Conservation (phyloP, 1,284 basidiomycete species). For the Ganoderma meredithae region DNA sequence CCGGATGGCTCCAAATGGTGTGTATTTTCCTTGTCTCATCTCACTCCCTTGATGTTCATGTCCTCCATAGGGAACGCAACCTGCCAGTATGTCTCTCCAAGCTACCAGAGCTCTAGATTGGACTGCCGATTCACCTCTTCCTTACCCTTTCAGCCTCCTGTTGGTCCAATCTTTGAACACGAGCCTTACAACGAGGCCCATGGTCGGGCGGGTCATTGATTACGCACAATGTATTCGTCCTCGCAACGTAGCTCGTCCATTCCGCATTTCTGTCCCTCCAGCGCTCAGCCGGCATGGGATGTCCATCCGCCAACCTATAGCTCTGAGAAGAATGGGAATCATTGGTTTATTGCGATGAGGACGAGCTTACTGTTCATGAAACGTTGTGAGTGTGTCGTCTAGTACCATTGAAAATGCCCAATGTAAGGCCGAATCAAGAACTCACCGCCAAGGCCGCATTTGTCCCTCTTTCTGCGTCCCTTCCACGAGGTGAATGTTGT, state of each 20-base stretch:
- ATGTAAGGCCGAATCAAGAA: not conserved
- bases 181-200: conserved; percentile 40
- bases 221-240: conserved; percentile 17
- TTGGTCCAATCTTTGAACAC: conserved; percentile 64
- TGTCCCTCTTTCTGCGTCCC: not conserved
- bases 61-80: conserved; percentile 70
- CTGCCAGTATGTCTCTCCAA: conserved; percentile 60
- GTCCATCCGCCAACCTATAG: not conserved
- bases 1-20: conserved; percentile 92
- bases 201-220: conserved; percentile 26
- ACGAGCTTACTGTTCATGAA: not conserved
- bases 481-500: not conserved
- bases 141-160: conserved; percentile 49
- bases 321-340: not conserved
- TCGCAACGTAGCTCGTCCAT: conserved; percentile 8
- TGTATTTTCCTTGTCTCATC: conserved; percentile 41
- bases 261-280: not conserved
- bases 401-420: not conserved
- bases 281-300: conserved; percentile 1
- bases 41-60: conserved; percentile 24
- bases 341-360: not conserved
- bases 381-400: not conserved
- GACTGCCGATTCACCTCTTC: conserved; percentile 12
- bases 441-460: not conserved
- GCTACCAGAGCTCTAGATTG: not conserved